Percentiles rank a stretch among this genome's conserved stretches.
phyloP scores from a whole-genome alignment of 345 rosid genomes.

The Eutrema yunnanense region DNA sequence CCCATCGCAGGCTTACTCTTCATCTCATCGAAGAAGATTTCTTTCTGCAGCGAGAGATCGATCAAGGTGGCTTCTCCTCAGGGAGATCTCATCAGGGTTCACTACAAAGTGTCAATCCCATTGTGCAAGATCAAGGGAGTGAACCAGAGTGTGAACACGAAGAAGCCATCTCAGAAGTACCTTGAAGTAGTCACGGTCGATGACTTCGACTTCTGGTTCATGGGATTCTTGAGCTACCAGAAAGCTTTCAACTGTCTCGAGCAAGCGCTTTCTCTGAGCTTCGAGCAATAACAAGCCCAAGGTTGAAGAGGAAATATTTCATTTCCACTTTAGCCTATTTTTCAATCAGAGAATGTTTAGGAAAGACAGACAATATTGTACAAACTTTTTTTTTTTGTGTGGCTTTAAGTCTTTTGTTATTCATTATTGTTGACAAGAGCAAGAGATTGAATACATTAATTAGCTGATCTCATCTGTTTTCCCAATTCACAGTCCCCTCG shows the following conservation, averaged over 20 bases:
- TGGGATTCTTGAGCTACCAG: slow-evolving; percentile 70
- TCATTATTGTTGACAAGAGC: slow-evolving; percentile 1
- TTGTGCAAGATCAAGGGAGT: slow-evolving; percentile 44
- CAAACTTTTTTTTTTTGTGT: not conserved
- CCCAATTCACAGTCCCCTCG: not conserved
- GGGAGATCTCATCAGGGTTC: slow-evolving; percentile 39
- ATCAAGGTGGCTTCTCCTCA: slow-evolving; percentile 37
- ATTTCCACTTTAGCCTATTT: slow-evolving; percentile 17
- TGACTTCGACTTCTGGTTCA: slow-evolving; percentile 83
- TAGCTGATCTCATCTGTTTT: not conserved
- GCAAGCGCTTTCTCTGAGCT: slow-evolving; percentile 36
- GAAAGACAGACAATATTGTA: slow-evolving; percentile 19
- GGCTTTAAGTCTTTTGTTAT: not conserved
- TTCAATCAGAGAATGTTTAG: slow-evolving; percentile 23
- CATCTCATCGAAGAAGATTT: slow-evolving; percentile 36
- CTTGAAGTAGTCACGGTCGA: slow-evolving; percentile 60
- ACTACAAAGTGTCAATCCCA: slow-evolving; percentile 63
- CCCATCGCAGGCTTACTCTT: slow-evolving; percentile 54
- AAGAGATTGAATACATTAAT: not conserved
- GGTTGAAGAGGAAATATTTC: slow-evolving; percentile 20
- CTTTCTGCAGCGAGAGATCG: slow-evolving; percentile 39
- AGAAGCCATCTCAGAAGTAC: slow-evolving; percentile 71
- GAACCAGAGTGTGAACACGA: slow-evolving; percentile 42
- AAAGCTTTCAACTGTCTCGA: slow-evolving; percentile 59
- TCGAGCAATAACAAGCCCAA: slow-evolving; percentile 3